phyloP scores from a whole-genome alignment of 257 asterid species.

The Nicotiana attenuata region DNA sequence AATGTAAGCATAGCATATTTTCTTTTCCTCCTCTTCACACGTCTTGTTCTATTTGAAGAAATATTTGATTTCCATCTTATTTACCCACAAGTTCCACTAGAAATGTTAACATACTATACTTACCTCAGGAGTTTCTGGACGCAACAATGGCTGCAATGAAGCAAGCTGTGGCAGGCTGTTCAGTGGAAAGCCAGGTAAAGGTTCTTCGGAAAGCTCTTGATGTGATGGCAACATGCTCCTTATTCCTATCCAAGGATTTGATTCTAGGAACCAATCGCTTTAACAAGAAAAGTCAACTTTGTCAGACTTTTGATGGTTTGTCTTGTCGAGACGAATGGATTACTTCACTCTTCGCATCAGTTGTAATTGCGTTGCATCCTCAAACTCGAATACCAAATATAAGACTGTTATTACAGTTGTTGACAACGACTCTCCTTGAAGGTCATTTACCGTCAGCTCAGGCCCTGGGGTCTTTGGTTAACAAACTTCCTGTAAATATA shows the following conservation, averaged over 20 bases:
- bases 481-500: constrained; percentile 66
- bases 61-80: not conserved
- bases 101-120: not conserved
- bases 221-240: constrained; percentile 41
- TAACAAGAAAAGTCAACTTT: constrained; percentile 15
- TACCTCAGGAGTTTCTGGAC: constrained; percentile 55
- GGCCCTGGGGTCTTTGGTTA: constrained; percentile 92
- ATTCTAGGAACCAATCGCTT: constrained; percentile 9
- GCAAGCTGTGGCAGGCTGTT: constrained; percentile 67
- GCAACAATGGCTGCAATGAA: constrained; percentile 69
- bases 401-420: constrained; percentile 49
- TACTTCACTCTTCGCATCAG: constrained; percentile 68
- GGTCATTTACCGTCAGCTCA: constrained; percentile 91
- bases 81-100: not conserved
- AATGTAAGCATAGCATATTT: constrained; percentile 22
- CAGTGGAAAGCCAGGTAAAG: constrained; percentile 57
- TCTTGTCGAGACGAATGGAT: constrained; percentile 54
- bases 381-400: constrained; percentile 56
- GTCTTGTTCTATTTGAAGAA: not conserved
- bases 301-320: constrained; percentile 22
- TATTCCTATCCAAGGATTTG: constrained; percentile 24
- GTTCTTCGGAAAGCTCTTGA: constrained; percentile 48
- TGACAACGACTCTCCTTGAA: constrained; percentile 43
- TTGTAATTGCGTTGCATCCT: constrained; percentile 69
- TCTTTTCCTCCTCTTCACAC: not conserved